Percentiles rank a stretch among this genome's conserved stretches.
phyloP scores from a whole-genome alignment of 2,329 filamentous ascomycete species.

The Colletotrichum sp. region DNA sequence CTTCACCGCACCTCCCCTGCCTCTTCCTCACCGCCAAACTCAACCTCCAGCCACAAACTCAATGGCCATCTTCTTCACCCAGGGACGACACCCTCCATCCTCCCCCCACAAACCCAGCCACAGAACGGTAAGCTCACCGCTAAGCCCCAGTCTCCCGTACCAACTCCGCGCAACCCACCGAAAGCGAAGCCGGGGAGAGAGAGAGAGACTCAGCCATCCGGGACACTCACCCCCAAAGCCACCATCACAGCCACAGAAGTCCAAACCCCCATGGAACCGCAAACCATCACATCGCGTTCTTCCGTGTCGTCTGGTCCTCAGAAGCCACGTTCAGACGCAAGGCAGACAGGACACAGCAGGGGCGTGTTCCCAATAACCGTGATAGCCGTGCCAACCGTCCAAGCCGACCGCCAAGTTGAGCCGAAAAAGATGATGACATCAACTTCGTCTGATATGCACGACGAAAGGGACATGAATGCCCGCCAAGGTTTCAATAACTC shows the following conservation, averaged over 20 bases:
- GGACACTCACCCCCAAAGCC: neutral
- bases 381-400: neutral
- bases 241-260: neutral
- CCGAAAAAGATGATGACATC: neutral
- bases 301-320: neutral
- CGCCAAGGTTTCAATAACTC: neutral
- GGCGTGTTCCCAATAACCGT: neutral
- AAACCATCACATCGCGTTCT: neutral
- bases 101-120: neutral
- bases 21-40: neutral
- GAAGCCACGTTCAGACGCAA: neutral
- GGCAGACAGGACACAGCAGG: neutral
- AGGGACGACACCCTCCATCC: neutral
- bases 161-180: neutral
- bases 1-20: neutral
- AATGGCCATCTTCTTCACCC: neutral
- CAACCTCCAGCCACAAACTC: neutral
- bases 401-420: neutral
- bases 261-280: neutral
- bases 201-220: neutral
- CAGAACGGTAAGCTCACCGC: neutral
- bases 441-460: neutral
- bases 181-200: neutral
- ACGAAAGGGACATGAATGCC: neutral
- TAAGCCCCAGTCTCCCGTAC: neutral